phyloP scores from a whole-genome alignment of 495 filamentous ascomycete genomes.

The Ramalina intermedia region DNA sequence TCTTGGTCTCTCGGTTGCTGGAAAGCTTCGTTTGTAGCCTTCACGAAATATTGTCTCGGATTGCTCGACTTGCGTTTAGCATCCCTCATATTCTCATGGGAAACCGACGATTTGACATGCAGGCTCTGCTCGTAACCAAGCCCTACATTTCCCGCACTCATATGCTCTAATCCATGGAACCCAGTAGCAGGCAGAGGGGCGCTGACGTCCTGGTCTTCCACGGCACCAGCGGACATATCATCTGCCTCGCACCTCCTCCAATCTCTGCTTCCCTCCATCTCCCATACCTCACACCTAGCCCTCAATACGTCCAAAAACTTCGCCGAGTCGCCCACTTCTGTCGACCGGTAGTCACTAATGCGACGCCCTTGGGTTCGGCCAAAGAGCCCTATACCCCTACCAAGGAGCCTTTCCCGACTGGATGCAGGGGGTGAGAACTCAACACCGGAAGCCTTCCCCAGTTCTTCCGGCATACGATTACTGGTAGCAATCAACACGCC shows the following conservation, averaged over 20 bases:
- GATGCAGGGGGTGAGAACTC: slow-evolving; percentile 35
- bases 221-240: slow-evolving; percentile 3
- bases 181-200: background rate
- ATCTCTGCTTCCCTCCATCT: slow-evolving; percentile 52
- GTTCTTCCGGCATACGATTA: slow-evolving; percentile 60
- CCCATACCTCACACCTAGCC: slow-evolving; percentile 55
- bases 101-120: background rate
- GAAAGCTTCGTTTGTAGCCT: background rate
- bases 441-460: slow-evolving; percentile 50
- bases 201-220: background rate
- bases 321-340: slow-evolving; percentile 46
- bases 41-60: slow-evolving; percentile 6
- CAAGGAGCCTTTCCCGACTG: slow-evolving; percentile 32
- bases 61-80: background rate
- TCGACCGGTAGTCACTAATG: slow-evolving; percentile 25
- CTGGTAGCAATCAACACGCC: slow-evolving; percentile 59
- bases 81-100: background rate
- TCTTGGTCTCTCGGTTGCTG: background rate
- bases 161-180: slow-evolving; percentile 8
- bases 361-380: slow-evolving; percentile 20
- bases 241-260: slow-evolving; percentile 41
- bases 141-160: slow-evolving; percentile 8
- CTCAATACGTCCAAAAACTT: slow-evolving; percentile 52
- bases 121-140: slow-evolving; percentile 14
- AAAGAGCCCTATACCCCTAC: slow-evolving; percentile 26